Conservation (phyloP, 2,329 filamentous ascomycete genomes). For the Paraphoma chrysanthemicola region DNA sequence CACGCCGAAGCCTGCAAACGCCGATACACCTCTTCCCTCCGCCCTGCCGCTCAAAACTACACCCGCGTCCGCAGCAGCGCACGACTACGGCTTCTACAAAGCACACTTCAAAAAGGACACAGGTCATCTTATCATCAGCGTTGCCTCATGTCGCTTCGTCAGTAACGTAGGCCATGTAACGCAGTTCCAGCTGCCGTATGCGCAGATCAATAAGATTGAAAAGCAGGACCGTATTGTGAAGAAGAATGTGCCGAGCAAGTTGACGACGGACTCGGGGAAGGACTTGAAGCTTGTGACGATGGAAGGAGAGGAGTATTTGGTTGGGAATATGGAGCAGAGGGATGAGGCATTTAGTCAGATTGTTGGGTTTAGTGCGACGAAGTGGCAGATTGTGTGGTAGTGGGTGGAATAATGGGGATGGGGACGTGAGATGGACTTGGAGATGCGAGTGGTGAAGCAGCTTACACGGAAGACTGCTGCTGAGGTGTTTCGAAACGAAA, state of each 20-base stretch:
- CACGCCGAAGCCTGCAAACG: neutral
- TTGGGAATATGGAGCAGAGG: conserved; percentile 30
- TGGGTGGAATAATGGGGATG: neutral
- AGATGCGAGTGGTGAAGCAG: too few species aligned
- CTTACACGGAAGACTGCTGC: too few species aligned
- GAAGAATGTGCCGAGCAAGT: conserved; percentile 23
- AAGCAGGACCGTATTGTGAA: conserved; percentile 30
- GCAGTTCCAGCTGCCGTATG: conserved; percentile 22
- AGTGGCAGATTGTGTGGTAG: conserved; percentile 43
- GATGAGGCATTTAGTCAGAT: conserved; percentile 42
- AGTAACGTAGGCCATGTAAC: conserved; percentile 14
- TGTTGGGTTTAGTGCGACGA: conserved; percentile 33
- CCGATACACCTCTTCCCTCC: neutral
- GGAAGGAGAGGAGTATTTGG: conserved; percentile 14
- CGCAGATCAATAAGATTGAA: conserved; percentile 26
- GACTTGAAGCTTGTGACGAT: conserved; percentile 26
- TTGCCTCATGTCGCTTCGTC: conserved; percentile 25
- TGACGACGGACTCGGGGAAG: conserved; percentile 22
- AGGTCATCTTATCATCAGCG: conserved; percentile 25
- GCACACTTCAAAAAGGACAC: conserved; percentile 16
- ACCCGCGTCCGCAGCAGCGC: neutral
- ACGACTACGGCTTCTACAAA: conserved; percentile 29
- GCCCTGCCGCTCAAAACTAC: neutral
- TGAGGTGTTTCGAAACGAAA: too few species aligned
- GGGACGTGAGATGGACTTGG: too few species aligned